Evolutionary conservation across 495 filamentous ascomycete species (phyloP), one percentile per base, ranked within the genome.

Genomic region (Podospora appendiculata): DNA sequence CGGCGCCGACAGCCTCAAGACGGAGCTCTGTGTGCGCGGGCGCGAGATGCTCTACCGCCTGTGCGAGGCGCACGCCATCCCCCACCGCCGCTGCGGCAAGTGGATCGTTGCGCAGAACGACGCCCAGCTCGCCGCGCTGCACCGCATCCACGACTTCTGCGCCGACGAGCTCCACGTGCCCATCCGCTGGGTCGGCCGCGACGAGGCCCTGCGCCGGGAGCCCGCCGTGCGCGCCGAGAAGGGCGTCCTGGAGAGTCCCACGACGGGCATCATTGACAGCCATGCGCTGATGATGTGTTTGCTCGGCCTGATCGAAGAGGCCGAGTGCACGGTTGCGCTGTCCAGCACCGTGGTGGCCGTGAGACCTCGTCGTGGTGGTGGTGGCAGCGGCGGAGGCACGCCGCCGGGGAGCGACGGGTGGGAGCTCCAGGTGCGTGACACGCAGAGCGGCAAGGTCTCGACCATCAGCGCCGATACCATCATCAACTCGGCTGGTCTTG

Each of bases 41-140:
- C 80, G 81, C 47, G 59, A 84, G 40, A 73, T 88, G 69, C 72
- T 98, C 57, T 98, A 98, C 70, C 74, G 75, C 9, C 80, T 91
- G 46, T 96, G 92, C 75, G 61, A 70, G 1, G 65, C 70, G 16
- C 69, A 87, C 61, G 56, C 62, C 39, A 86, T 97, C 48, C 84
- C 86, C 0, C 78, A 90, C 71, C 73, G 73, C 52, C 85, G 85
- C 62, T 84, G 79, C 16, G 90, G 89, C 42, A 98, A 98, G 76
- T 96, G 94, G 90, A 85, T 98, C 58, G 84, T 98, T 0, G 92
- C 93, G 2, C 94, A 98, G 70, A 83, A 80, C 45, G 70, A 72
- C 8, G 68, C 73, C 38, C 87, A 96, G 65, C 80, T 78, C 68
- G 79, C 75, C 25, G 80, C 77, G 1, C 79, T 90, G 2, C 62